Base-by-base conservation (phyloP, 2,329 filamentous ascomycete genomes). In the Beauveria asiatica region DNA sequence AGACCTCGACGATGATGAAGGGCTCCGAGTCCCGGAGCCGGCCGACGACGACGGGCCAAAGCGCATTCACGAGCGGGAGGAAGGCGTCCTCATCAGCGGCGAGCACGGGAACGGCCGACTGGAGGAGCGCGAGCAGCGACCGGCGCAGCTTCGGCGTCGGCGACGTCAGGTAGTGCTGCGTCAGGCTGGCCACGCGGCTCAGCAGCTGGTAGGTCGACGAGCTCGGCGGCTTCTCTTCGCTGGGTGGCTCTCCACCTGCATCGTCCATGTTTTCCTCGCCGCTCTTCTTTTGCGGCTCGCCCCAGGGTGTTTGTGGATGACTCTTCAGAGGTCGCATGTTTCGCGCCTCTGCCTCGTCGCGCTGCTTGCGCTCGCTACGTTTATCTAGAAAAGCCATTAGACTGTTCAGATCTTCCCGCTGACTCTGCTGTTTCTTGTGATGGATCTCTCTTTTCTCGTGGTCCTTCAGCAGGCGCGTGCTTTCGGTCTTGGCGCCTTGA, bases 151-250 rank as follows among this genome's bases (percentile, higher is more conserved):
- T 83, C 0, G 92, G 85, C 0, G 91, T 92, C 0, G 90, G 86
- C 0, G 91, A 92, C 6, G 93, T 92, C 11, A 99, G 82, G 72
- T 97, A 94, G 70, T 96, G 87, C 68, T 96, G 92, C 5, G 92
- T 93, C 1, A 96, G 84, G 53, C 83, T 83, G 25, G 92, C 85
- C 60, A 99, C 94, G 61, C 87, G 87, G 39, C 91, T 80, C 3
- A 97, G 83, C 11, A 97, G 81, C n/a, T 80, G 80, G 72, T 95
- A 95, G 0, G 89, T 90, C 65, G 89, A 88, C 50, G 88, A 89
- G 41, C 86, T 86, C n/a, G 86, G 84, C 21, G 82, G 78, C 61
- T 83, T 80, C 48, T 72, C 72, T 41, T 72, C 64, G 25, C 70
- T 64, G 66, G 68, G 63, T 60, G 67, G 41, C 37, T 68, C 59